Evolutionary conservation across 768 basidiomycete genomes (phyloP).

Genomic region (Termitomyces titanicus): DNA sequence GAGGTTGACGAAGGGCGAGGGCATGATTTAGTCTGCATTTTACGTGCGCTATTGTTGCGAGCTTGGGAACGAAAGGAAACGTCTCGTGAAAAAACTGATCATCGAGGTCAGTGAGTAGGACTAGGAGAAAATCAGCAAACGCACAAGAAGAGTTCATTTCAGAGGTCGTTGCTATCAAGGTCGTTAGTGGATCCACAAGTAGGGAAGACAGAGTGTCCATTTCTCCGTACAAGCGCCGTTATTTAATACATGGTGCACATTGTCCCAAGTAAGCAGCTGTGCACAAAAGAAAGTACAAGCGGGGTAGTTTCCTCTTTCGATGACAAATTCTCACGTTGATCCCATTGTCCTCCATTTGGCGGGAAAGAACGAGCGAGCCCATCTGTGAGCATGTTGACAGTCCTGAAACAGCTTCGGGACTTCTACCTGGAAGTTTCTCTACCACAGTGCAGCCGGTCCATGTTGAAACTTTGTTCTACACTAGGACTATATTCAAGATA

Average conservation of each 20-base stretch:
- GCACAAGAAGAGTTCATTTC: conserved; percentile 26
- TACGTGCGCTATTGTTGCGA: conserved; percentile 20
- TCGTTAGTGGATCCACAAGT: conserved; percentile 9
- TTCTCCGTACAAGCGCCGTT: conserved; percentile 8
- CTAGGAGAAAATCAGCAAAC: conserved; percentile 7
- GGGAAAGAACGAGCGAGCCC: no score
- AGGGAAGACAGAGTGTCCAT: conserved; percentile 16
- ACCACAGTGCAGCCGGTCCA: no score
- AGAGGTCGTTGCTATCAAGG: conserved; percentile 18
- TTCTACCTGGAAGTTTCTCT: background rate
- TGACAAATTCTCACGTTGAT: conserved; percentile 12
- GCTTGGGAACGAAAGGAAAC: conserved; percentile 27
- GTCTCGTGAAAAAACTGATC: conserved; percentile 30
- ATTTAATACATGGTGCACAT: conserved; percentile 10
- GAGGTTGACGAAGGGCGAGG: conserved; percentile 15
- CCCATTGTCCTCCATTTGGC: conserved; percentile 1
- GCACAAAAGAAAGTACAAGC: conserved; percentile 21
- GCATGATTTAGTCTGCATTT: conserved; percentile 6
- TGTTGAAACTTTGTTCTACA: background rate
- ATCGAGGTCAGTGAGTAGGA: conserved; percentile 3
- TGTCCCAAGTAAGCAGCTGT: conserved; percentile 22
- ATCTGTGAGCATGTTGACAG: background rate
- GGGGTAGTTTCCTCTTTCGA: conserved; percentile 23
- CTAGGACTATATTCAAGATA: no score
- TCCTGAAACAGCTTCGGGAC: background rate